phyloP scores from a whole-genome alignment of 2,329 filamentous ascomycete species.

The Aureobasidium leucospermi region DNA sequence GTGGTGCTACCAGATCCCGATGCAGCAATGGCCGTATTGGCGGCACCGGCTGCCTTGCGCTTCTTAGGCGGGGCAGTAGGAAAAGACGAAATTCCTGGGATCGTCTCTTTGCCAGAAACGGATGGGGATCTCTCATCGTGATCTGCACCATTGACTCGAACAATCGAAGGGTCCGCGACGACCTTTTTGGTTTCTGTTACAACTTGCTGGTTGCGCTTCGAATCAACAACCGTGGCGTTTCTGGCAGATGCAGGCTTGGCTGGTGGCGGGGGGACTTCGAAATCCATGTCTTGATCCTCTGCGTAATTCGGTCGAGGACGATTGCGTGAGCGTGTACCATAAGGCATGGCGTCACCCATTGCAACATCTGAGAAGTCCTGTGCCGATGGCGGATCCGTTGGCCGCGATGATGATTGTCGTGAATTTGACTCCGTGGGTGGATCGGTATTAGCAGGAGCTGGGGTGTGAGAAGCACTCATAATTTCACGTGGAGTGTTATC shows the following conservation, averaged over 20 bases:
- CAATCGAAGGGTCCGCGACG: conserved; percentile 18
- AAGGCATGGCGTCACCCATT: conserved; percentile 50
- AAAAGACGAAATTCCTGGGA: conserved; percentile 52
- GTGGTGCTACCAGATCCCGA: conserved; percentile 20
- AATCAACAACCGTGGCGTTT: conserved; percentile 13
- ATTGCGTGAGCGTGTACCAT: conserved; percentile 92
- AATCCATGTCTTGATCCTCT: conserved; percentile 76
- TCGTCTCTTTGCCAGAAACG: conserved; percentile 19
- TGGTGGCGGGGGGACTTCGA: conserved; percentile 57
- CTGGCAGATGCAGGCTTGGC: conserved; percentile 43
- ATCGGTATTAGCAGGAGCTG: background rate
- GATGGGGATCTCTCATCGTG: conserved; percentile 2
- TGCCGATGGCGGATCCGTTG: background rate
- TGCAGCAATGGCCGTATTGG: conserved; percentile 18
- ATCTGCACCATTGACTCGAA: conserved; percentile 1
- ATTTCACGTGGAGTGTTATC: conserved; percentile 2
- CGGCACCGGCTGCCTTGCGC: conserved; percentile 63
- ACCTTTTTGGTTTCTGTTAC: conserved; percentile 27
- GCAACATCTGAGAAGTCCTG: conserved; percentile 18
- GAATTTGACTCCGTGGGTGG: background rate
- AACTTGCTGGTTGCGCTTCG: conserved; percentile 46
- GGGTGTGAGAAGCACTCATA: conserved; percentile 10
- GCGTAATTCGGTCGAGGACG: conserved; percentile 89
- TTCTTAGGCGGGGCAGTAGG: conserved; percentile 62
- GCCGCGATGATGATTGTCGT: conserved; percentile 11